Evolutionary conservation across 1,284 basidiomycete genomes (phyloP), one percentile per base, ranked within the genome.

Genomic region (Ganoderma sinense): DNA sequence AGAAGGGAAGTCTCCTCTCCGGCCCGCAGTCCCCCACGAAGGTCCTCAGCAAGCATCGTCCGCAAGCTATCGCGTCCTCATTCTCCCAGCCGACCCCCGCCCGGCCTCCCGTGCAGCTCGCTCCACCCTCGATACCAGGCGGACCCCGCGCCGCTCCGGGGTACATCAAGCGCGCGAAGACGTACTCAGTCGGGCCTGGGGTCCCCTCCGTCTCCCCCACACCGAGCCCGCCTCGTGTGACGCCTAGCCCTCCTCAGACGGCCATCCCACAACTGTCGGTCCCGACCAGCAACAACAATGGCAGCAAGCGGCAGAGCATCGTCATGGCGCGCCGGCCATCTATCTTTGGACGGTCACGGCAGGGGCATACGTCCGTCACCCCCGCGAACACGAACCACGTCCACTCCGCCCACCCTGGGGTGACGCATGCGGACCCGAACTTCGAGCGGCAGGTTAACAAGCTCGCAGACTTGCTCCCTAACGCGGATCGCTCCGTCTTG

Each of bases 101-200:
- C 69, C 71, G 78, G 73, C 77, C 78, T 0, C 72, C 81, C 1
- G 83, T 86, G 69, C 79, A 88, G 62, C 75, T 80, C 36, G 75
- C 78, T 40, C 68, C 83, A 23, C 91, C 90, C 23, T 82, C 85
- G 4, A 85, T 93, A 1, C 92, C 91, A 0, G 92, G 93, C 39
- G 93, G 93, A 6, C 94, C 93, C 13, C 89, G 93, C 26, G 91
- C 92, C 1, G 87, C 87, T n/a, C 89, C 91, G 6, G 84, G 83
- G 64, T 87, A 89, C 59, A 81, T 88, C 69, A 83, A 86, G 69
- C 87, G 92, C 56, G 88, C 91, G 7, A 89, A 92, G 74, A 93
- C 91, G n/a, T 85, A 89, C 63, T 86, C 89, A 73, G 77, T 87
- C 53, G 62, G 68, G 31, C 64, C 68, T 2, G 48, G 48, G 14